Evolutionary conservation across 2,329 filamentous ascomycete species (phyloP).

Genomic region (Ceratocystis ficicola): DNA sequence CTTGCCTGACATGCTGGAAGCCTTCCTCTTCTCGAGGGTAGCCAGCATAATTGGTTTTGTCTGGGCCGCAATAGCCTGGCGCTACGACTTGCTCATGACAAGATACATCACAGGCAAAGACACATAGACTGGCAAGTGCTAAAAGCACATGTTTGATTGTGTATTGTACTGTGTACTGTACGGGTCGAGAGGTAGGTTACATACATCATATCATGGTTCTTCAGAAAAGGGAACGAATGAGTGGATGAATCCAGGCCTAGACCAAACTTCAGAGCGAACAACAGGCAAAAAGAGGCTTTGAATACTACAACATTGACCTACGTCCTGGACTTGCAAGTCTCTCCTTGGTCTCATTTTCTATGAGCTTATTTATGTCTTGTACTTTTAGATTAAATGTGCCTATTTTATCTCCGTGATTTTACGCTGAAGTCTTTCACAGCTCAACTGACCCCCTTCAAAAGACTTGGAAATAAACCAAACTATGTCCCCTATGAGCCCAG

Average conservation of each 20-base stretch:
- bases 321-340: not conserved
- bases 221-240: not conserved
- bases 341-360: not conserved
- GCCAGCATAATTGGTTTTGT: too few species aligned
- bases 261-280: not conserved
- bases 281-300: not conserved
- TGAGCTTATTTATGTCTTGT: slow-evolving; percentile 10
- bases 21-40: too few species aligned
- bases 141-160: not conserved
- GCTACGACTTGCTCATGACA: too few species aligned
- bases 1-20: too few species aligned
- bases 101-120: not conserved
- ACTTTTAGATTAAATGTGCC: not conserved
- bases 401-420: not conserved
- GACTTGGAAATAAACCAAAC: not conserved
- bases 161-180: not conserved
- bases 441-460: not conserved
- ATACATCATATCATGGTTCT: not conserved
- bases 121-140: not conserved
- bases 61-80: too few species aligned
- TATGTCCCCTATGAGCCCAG: not conserved
- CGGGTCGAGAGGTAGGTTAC: not conserved
- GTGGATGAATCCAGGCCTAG: not conserved
- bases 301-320: not conserved
- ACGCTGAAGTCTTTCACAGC: not conserved